Conservation (phyloP, 176 grass and related monocot genomes). For the Zea luxurians region DNA sequence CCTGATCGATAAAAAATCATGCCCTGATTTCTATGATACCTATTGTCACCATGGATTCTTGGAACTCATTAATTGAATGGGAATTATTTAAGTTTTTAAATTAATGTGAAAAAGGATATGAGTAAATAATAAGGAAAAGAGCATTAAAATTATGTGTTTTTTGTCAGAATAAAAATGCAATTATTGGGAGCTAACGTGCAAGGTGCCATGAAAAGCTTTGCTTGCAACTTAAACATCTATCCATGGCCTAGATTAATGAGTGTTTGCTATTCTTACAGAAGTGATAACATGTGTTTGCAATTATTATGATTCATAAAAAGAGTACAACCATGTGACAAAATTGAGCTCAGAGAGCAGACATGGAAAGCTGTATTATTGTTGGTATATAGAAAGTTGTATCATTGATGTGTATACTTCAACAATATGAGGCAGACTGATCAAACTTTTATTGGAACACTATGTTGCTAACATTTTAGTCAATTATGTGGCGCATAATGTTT, state of each 20-base stretch:
- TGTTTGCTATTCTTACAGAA: not conserved
- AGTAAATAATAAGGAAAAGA: conserved; percentile 12
- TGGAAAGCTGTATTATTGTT: conserved; percentile 3
- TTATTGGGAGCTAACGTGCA: conserved; percentile 4
- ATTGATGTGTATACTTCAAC: not conserved
- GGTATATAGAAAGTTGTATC: not conserved
- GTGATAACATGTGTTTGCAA: not conserved
- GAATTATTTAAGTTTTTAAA: not conserved
- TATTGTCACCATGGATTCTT: conserved; percentile 5
- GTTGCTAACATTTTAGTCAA: conserved; percentile 10
- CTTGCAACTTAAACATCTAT: conserved; percentile 8
- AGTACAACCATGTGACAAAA: not conserved
- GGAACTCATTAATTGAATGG: not conserved
- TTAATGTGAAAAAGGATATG: not conserved
- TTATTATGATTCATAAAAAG: not conserved
- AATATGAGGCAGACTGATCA: not conserved
- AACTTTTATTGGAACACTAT: not conserved
- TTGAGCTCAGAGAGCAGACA: not conserved
- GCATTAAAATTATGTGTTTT: not conserved
- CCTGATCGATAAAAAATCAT: conserved; percentile 18
- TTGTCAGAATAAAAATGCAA: not conserved
- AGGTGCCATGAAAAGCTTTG: not conserved
- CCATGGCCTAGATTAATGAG: not conserved
- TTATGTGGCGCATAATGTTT: conserved; percentile 4
- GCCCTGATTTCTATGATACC: not conserved